Evolutionary conservation across 768 basidiomycete genomes (phyloP).

Genomic region (Pleurotus cornucopiae): DNA sequence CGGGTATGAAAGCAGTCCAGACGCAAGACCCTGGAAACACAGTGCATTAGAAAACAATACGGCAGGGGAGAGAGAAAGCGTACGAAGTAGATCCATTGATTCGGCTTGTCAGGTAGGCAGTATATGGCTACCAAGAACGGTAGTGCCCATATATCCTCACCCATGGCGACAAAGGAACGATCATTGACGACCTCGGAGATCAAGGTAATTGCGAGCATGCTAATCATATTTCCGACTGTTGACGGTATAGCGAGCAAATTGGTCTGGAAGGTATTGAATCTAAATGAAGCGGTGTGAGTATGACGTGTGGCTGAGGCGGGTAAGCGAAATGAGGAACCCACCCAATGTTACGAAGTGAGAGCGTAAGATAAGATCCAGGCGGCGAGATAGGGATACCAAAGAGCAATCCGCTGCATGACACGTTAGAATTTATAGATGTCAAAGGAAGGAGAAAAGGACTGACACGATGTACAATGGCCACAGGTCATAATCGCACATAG

Average conservation of each 20-base stretch:
- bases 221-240: slow-evolving; percentile 44
- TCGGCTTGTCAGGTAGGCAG: slow-evolving; percentile 40
- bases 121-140: slow-evolving; percentile 59
- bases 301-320: not conserved
- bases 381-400: slow-evolving; percentile 47
- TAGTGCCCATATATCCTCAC: slow-evolving; percentile 54
- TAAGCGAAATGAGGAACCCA: slow-evolving; percentile 13
- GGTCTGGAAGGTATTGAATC: slow-evolving; percentile 56
- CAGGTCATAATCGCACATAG: slow-evolving; percentile 57
- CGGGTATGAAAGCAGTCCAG: slow-evolving; percentile 43
- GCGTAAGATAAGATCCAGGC: slow-evolving; percentile 53
- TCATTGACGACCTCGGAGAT: slow-evolving; percentile 51
- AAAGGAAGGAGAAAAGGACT: slow-evolving; percentile 8
- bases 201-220: slow-evolving; percentile 45
- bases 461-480: slow-evolving; percentile 64
- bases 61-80: slow-evolving; percentile 12
- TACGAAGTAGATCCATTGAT: slow-evolving; percentile 53
- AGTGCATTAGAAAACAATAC: not conserved
- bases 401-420: slow-evolving; percentile 37
- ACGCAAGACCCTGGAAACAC: slow-evolving; percentile 31
- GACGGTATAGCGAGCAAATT: slow-evolving; percentile 61
- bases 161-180: slow-evolving; percentile 49
- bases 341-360: slow-evolving; percentile 54
- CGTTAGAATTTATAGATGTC: not conserved
- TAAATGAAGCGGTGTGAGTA: slow-evolving; percentile 13